These are phyloP conservation scores for Phytophthora pseudosyringae DNA, from an alignment of 352 stramenopile genomes.

Conservation along the genomic window DNA sequence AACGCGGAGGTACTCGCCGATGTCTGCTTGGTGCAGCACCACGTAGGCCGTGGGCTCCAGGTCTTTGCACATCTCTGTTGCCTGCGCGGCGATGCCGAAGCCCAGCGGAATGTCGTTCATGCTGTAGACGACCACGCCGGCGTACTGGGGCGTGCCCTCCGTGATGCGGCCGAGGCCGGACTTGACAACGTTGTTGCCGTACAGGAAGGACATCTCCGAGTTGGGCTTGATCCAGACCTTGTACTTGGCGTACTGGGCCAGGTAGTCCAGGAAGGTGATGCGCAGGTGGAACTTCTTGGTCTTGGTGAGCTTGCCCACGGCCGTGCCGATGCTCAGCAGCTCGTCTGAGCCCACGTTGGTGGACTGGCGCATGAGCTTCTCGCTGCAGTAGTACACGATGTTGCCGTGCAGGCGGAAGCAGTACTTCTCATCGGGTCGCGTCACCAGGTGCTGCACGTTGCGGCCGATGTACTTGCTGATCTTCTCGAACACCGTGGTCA, in stretches of 20 bases:
- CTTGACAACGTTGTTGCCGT: constrained; percentile 99
- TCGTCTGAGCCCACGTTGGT: constrained; percentile 96
- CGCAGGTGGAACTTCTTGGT: constrained; percentile 98
- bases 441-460: constrained; percentile 97
- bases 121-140: constrained; percentile 98
- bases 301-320: constrained; percentile 99
- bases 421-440: constrained; percentile 96
- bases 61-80: constrained; percentile 95
- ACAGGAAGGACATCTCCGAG: constrained; percentile 99
- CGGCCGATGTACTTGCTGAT: constrained; percentile 98
- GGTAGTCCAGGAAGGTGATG: constrained; percentile 98
- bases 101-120: constrained; percentile 98
- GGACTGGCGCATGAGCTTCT: constrained; percentile 97
- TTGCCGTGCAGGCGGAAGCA: constrained; percentile 98
- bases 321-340: constrained; percentile 96
- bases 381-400: constrained; percentile 97
- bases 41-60: constrained; percentile 97
- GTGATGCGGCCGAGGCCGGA: constrained; percentile 97
- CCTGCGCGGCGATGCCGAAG: constrained; percentile 98
- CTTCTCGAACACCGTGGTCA: constrained; percentile 97
- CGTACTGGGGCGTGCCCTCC: constrained; percentile 98
- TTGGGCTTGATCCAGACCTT: constrained; percentile 99
- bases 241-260: constrained; percentile 99
- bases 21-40: constrained; percentile 99
- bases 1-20: constrained; percentile 98